phyloP scores from a whole-genome alignment of 148 eudicot species.

The Vaccinium darrowii region DNA sequence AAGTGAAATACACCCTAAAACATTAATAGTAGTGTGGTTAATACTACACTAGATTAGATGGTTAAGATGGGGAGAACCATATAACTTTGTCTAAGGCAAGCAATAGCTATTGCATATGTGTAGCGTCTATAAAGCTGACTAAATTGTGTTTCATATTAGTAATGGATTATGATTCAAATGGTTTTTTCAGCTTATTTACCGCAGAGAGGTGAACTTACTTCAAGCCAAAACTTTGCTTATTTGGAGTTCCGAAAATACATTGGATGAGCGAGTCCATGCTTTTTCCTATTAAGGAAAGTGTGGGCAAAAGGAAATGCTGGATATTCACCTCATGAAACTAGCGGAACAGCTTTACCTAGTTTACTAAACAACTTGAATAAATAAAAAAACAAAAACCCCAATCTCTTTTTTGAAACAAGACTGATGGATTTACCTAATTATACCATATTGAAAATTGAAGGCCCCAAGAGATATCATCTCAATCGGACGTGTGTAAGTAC shows the following conservation, averaged over 20 bases:
- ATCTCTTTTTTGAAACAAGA: too few species aligned
- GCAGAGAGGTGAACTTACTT: neutral
- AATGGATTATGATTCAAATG: neutral
- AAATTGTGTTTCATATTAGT: too few species aligned
- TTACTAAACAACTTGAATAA: neutral
- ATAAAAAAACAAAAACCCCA: too few species aligned
- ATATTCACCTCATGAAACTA: neutral
- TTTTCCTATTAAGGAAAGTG: neutral
- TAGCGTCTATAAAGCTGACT: too few species aligned
- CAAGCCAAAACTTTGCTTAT: neutral
- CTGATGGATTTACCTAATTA: too few species aligned
- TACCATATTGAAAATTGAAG: too few species aligned
- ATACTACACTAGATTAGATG: neutral
- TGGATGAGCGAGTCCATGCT: neutral
- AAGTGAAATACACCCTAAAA: neutral
- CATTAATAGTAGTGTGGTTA: neutral
- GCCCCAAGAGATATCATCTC: too few species aligned
- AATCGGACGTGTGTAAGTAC: too few species aligned
- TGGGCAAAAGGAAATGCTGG: neutral
- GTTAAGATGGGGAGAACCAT: neutral
- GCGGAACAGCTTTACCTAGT: neutral
- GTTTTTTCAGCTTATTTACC: neutral
- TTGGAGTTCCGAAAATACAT: neutral
- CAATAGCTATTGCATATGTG: neutral
- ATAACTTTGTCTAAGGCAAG: neutral